Conservation (phyloP, 1,139 yeast species). For the Pichia sp. region DNA sequence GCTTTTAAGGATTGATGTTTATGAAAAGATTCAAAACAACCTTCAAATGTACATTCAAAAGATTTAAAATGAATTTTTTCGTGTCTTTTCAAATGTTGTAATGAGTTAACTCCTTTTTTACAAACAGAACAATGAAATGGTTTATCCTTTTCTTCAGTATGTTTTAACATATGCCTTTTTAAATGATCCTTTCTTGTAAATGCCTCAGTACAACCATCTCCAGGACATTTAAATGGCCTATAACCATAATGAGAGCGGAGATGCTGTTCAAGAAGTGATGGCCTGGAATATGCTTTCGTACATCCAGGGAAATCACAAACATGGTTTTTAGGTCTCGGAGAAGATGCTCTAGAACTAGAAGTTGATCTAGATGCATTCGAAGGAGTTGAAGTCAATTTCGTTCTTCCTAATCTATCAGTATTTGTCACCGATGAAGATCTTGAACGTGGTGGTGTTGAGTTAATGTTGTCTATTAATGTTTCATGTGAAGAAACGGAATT, state of each 20-base stretch:
- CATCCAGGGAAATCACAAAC: slow-evolving; percentile 61
- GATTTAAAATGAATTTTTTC: slow-evolving; percentile 66
- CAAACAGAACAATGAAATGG: slow-evolving; percentile 75
- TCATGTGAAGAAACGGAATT: not conserved
- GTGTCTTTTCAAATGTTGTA: slow-evolving; percentile 80
- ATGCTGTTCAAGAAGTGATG: slow-evolving; percentile 80
- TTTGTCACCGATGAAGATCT: slow-evolving; percentile 5
- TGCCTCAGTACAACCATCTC: slow-evolving; percentile 49
- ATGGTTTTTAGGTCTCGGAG: slow-evolving; percentile 41
- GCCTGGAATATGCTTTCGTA: slow-evolving; percentile 69
- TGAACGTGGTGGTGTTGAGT: slow-evolving; percentile 4
- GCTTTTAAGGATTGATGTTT: slow-evolving; percentile 75
- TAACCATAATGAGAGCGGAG: slow-evolving; percentile 70
- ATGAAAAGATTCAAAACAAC: slow-evolving; percentile 62
- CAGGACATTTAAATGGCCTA: slow-evolving; percentile 64
- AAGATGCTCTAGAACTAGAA: slow-evolving; percentile 8
- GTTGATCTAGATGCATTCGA: slow-evolving; percentile 34
- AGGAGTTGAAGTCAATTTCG: slow-evolving; percentile 25
- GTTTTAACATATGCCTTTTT: slow-evolving; percentile 65
- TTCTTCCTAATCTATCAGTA: slow-evolving; percentile 1
- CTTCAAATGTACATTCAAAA: slow-evolving; percentile 53
- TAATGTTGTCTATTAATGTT: not conserved
- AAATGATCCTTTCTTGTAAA: slow-evolving; percentile 77
- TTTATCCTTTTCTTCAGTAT: slow-evolving; percentile 47
- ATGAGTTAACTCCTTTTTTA: slow-evolving; percentile 74